Conservation (phyloP, 805 yeast genomes). For the Komagataella populi region DNA sequence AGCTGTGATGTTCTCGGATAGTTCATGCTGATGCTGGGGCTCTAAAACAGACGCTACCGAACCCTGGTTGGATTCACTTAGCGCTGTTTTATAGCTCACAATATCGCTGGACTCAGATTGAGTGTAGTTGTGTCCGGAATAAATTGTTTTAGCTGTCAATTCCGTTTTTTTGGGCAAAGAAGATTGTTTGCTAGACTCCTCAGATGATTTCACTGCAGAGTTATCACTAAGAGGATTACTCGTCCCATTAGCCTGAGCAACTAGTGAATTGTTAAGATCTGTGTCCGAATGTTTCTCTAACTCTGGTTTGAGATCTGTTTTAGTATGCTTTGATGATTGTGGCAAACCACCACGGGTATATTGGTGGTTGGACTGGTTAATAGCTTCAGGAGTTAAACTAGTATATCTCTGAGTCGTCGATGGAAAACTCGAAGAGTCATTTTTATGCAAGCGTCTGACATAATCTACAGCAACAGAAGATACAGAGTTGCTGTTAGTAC, state of each 20-base stretch:
- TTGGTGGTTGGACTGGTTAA: slow-evolving; percentile 2
- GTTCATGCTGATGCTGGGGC: not conserved
- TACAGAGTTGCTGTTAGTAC: slow-evolving; percentile 1
- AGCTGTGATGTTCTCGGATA: not conserved
- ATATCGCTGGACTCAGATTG: not conserved
- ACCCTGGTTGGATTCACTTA: not conserved
- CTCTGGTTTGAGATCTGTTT: not conserved
- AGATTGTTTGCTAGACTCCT: not conserved
- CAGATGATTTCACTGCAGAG: not conserved
- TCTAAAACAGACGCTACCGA: not conserved
- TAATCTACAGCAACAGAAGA: slow-evolving; percentile 3
- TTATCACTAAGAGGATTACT: not conserved
- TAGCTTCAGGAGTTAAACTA: slow-evolving; percentile 4
- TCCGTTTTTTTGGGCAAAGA: not conserved
- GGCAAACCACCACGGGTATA: not conserved
- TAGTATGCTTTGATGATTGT: not conserved
- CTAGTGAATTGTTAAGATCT: not conserved
- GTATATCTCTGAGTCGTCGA: slow-evolving; percentile 3
- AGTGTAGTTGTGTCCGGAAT: not conserved
- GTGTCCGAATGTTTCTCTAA: not conserved
- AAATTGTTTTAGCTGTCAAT: not conserved
- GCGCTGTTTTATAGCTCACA: not conserved
- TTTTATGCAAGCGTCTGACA: slow-evolving; percentile 4
- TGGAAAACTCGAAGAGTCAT: slow-evolving; percentile 6
- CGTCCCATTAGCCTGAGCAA: not conserved